Evolutionary conservation across 2,329 filamentous ascomycete species (phyloP).

Genomic region (Fusarium sp.): DNA sequence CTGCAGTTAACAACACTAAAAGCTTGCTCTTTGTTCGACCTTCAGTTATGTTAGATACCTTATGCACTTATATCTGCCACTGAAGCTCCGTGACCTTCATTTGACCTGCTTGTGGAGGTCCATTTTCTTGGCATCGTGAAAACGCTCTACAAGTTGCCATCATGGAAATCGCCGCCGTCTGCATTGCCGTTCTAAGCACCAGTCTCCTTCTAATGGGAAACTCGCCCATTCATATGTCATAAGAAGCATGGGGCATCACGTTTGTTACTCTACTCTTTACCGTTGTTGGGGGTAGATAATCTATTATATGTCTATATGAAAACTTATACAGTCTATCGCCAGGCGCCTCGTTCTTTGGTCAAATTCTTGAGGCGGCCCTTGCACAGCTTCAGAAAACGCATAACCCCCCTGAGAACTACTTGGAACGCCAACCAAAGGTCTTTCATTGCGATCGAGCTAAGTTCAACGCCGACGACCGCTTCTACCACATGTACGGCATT

Average conservation of each 20-base stretch:
- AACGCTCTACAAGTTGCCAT: background rate
- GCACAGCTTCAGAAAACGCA: background rate
- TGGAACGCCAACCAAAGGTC: background rate
- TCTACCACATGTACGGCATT: slow-evolving; percentile 5
- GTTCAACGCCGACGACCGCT: background rate
- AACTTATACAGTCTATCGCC: background rate
- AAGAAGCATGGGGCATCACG: background rate
- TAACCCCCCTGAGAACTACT: rapidly evolving
- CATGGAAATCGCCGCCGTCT: background rate
- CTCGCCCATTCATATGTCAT: background rate
- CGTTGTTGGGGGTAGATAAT: background rate
- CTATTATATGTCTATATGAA: background rate
- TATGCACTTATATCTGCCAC: background rate
- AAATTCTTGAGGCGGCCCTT: background rate
- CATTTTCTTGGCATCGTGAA: background rate
- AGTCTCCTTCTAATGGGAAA: background rate
- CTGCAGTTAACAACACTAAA: background rate
- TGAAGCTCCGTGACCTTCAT: background rate
- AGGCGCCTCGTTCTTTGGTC: slow-evolving; percentile 9
- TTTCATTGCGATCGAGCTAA: background rate
- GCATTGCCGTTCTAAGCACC: background rate
- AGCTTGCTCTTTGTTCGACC: background rate
- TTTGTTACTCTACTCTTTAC: background rate
- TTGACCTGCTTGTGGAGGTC: background rate
- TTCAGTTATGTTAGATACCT: background rate